A percentile compares a stretch with the other conserved stretches of the same genome.
Conservation (phyloP, 2,329 filamentous ascomycete genomes). For the Colletotrichum lupini region DNA sequence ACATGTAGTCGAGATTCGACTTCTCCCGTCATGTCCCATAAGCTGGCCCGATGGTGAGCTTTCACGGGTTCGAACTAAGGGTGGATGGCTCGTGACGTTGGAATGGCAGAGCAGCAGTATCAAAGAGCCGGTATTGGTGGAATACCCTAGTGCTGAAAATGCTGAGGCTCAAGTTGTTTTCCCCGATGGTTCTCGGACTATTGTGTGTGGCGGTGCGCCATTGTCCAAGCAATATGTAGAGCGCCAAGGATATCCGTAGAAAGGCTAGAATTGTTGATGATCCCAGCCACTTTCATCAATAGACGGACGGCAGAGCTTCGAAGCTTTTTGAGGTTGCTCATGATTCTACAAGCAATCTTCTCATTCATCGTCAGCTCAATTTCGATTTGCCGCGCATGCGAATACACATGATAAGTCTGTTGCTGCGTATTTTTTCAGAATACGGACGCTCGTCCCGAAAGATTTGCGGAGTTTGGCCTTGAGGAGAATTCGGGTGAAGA, state of each 20-base stretch:
- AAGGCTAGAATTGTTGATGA: neutral
- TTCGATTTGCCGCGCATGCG: neutral
- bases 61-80: slow-evolving; percentile 8
- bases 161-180: slow-evolving; percentile 16
- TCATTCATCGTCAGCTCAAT: neutral
- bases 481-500: neutral
- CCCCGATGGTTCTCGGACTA: neutral
- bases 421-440: neutral
- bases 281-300: neutral
- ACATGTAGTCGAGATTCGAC: slow-evolving; percentile 10
- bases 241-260: neutral
- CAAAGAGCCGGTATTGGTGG: slow-evolving; percentile 5
- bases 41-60: slow-evolving; percentile 21
- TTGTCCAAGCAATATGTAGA: neutral
- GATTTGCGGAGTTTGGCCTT: neutral
- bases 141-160: neutral
- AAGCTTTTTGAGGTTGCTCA: neutral
- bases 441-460: neutral
- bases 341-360: neutral
- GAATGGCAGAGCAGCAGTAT: slow-evolving; percentile 18
- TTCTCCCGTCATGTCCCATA: slow-evolving; percentile 23
- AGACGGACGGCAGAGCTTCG: neutral
- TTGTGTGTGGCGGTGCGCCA: slow-evolving; percentile 1
- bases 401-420: neutral
- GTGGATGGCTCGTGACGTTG: slow-evolving; percentile 27